Conservation (phyloP, 179 eudicot genomes). For the Silene coronaria region DNA sequence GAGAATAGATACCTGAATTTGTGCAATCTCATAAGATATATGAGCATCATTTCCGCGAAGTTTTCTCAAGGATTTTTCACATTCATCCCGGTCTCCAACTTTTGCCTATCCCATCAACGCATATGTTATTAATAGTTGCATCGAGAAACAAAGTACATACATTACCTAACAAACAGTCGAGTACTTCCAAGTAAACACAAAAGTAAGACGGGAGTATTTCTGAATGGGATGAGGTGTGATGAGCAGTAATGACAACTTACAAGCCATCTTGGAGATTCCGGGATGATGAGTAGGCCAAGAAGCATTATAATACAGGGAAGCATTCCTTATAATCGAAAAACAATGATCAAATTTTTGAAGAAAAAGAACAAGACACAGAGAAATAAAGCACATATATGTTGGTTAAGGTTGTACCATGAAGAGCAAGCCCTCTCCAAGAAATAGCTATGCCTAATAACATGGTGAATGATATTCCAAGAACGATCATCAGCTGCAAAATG, state of each 20-base stretch:
- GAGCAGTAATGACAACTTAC: conserved; percentile 15
- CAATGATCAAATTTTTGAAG: neutral
- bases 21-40: conserved; percentile 22
- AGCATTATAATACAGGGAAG: conserved; percentile 27
- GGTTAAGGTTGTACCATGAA: conserved; percentile 23
- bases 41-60: conserved; percentile 31
- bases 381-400: neutral
- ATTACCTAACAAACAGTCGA: neutral
- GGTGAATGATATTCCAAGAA: conserved; percentile 23
- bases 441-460: conserved; percentile 24
- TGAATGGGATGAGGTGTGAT: too few species aligned
- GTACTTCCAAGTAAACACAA: too few species aligned
- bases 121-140: neutral
- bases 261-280: conserved; percentile 36
- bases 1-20: conserved; percentile 20
- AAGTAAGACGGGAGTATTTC: too few species aligned
- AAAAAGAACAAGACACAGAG: neutral
- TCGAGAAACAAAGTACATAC: neutral
- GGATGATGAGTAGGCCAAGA: conserved; percentile 23
- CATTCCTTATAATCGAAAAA: conserved; percentile 9
- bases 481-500: conserved; percentile 23
- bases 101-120: conserved; percentile 23
- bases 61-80: conserved; percentile 24
- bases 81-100: conserved; percentile 21
- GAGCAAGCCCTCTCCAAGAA: conserved; percentile 25